phyloP scores from a whole-genome alignment of 164 flowering plant species.

The Cinnamomum chago region DNA sequence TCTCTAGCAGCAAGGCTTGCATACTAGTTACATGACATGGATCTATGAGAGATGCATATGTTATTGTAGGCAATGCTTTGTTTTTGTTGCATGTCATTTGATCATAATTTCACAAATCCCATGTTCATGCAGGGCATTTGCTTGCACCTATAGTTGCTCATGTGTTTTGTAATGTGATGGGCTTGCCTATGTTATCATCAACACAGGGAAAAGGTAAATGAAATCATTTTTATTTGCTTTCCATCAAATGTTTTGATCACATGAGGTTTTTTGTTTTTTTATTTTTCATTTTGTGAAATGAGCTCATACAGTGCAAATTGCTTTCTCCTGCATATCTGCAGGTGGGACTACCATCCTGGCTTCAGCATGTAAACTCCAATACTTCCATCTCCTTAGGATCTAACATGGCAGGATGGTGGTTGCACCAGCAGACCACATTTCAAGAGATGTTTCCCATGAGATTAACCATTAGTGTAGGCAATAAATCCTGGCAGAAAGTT shows the following conservation, averaged over 20 bases:
- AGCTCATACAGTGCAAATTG: neutral
- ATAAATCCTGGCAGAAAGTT: too few relatives aligned
- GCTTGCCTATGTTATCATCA: slow-evolving; percentile 56
- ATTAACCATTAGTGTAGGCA: too few relatives aligned
- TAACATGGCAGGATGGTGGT: neutral
- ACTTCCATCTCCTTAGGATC: neutral
- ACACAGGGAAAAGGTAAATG: slow-evolving; percentile 53
- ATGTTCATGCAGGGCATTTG: slow-evolving; percentile 59
- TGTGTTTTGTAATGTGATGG: slow-evolving; percentile 79
- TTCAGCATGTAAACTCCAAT: too few relatives aligned
- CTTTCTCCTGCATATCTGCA: neutral
- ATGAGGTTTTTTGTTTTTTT: neutral
- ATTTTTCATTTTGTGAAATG: neutral
- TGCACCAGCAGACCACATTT: neutral
- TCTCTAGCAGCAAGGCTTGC: too few relatives aligned
- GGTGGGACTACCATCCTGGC: neutral
- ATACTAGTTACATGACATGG: too few relatives aligned
- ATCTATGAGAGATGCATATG: too few relatives aligned
- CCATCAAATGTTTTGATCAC: neutral
- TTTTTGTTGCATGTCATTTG: neutral
- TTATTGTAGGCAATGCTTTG: neutral
- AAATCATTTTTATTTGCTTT: neutral
- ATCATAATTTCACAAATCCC: neutral
- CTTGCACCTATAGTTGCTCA: slow-evolving; percentile 71
- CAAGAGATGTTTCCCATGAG: neutral